These are phyloP conservation scores for Chrysosporium keratinophilum DNA, from an alignment of 2,329 filamentous ascomycete species.

Conservation along the genomic window DNA sequence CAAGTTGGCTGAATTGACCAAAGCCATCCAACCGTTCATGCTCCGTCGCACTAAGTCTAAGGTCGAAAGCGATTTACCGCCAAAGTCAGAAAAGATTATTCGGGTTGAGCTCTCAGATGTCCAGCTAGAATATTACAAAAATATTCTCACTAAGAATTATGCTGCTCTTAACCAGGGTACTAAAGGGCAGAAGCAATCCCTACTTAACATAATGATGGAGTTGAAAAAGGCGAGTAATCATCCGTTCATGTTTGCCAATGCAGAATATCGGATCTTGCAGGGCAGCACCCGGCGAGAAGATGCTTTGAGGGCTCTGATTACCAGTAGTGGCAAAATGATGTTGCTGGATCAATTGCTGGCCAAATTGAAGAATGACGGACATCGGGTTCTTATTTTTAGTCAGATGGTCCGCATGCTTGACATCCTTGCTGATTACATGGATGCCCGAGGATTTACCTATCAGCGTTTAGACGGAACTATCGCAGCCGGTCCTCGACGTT, in stretches of 20 bases:
- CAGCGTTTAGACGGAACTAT: constrained; percentile 95
- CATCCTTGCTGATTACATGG: constrained; percentile 87
- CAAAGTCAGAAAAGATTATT: constrained; percentile 98
- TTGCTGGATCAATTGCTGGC: constrained; percentile 86
- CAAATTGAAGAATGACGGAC: constrained; percentile 85
- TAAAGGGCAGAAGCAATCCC: constrained; percentile 82
- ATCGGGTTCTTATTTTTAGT: constrained; percentile 95
- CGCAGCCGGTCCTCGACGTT: constrained; percentile 70
- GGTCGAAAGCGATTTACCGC: constrained; percentile 89
- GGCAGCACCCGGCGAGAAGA: constrained; percentile 78
- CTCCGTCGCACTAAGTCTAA: constrained; percentile 93
- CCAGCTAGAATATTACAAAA: constrained; percentile 97
- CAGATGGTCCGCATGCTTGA: constrained; percentile 99
- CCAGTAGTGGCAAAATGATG: constrained; percentile 99
- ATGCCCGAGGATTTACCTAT: constrained; percentile 85
- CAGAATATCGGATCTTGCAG: constrained; percentile 76
- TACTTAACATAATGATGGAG: constrained; percentile 99
- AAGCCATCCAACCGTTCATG: constrained; percentile 85
- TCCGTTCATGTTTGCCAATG: constrained; percentile 92
- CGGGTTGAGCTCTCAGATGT: constrained; percentile 94
- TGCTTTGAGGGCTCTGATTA: constrained; percentile 82
- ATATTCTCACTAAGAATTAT: constrained; percentile 94
- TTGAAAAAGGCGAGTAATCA: constrained; percentile 98
- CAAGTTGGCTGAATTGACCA: constrained; percentile 77
- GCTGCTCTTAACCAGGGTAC: constrained; percentile 83